These are phyloP conservation scores for Fusarium abutilonis DNA, from an alignment of 2,329 filamentous ascomycete genomes.

Conservation along the genomic window DNA sequence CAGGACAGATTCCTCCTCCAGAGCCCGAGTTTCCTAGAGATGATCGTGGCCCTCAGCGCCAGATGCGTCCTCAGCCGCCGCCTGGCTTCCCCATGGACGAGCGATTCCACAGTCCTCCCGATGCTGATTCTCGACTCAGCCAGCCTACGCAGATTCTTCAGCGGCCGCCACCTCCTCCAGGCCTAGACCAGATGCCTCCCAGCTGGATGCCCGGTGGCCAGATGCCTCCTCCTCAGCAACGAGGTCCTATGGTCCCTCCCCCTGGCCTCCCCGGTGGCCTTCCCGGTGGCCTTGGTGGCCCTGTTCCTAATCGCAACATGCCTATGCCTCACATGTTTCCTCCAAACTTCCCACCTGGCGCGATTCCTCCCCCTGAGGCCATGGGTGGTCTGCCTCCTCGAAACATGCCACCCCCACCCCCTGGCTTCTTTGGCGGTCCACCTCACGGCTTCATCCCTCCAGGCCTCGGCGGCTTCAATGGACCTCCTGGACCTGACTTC, in stretches of 20 bases:
- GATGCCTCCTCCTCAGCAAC: slow-evolving; percentile 54
- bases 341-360: slow-evolving; percentile 66
- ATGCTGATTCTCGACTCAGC: slow-evolving; percentile 59
- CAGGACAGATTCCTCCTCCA: slow-evolving; percentile 44
- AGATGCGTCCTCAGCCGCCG: slow-evolving; percentile 58
- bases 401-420: slow-evolving; percentile 66
- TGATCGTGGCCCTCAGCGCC: slow-evolving; percentile 50
- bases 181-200: slow-evolving; percentile 68
- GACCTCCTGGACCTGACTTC: slow-evolving; percentile 59
- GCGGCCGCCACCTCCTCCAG: slow-evolving; percentile 68
- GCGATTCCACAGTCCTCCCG: slow-evolving; percentile 57
- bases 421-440: slow-evolving; percentile 64
- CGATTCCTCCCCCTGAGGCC: slow-evolving; percentile 59
- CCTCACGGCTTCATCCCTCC: slow-evolving; percentile 65
- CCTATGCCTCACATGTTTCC: slow-evolving; percentile 69
- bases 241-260: slow-evolving; percentile 68
- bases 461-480: slow-evolving; percentile 66
- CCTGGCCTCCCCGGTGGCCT: slow-evolving; percentile 61
- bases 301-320: slow-evolving; percentile 51
- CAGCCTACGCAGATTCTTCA: slow-evolving; percentile 73
- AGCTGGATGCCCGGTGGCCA: slow-evolving; percentile 62
- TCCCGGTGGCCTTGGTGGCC: slow-evolving; percentile 40
- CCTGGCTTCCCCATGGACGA: slow-evolving; percentile 65
- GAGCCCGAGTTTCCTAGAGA: slow-evolving; percentile 58
- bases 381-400: slow-evolving; percentile 62